phyloP scores from a whole-genome alignment of 129 eudicot species.

The Centaurea solstitialis region DNA sequence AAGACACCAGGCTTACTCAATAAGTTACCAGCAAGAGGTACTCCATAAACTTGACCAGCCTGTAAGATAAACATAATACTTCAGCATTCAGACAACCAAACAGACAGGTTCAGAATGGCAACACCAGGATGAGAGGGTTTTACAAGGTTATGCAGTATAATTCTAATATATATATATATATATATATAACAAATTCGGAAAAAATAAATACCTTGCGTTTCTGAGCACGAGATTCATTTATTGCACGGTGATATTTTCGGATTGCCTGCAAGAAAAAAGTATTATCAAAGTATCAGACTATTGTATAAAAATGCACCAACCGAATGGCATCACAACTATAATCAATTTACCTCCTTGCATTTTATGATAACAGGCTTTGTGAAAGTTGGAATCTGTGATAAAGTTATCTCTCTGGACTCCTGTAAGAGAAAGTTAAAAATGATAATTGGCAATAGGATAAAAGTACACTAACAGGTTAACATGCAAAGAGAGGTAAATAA shows the following conservation, averaged over 20 bases:
- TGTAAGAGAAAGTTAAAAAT: conserved; percentile 32
- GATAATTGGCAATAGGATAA: background rate
- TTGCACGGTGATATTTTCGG: conserved; percentile 90
- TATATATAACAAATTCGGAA: conserved; percentile 17
- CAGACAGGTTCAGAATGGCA: background rate
- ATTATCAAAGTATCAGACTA: background rate
- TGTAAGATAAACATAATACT: conserved; percentile 30
- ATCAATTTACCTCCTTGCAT: conserved; percentile 73
- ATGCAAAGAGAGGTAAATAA: no score
- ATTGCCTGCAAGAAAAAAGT: conserved; percentile 69
- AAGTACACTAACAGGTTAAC: no score
- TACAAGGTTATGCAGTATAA: background rate
- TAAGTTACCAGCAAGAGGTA: conserved; percentile 80
- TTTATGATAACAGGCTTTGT: conserved; percentile 63
- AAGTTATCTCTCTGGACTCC: conserved; percentile 94
- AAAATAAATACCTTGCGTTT: conserved; percentile 81
- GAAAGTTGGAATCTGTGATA: conserved; percentile 70
- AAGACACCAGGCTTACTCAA: conserved; percentile 70
- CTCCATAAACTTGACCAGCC: conserved; percentile 99
- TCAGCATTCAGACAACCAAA: conserved; percentile 16
- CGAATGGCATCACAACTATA: conserved; percentile 7
- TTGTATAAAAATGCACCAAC: background rate
- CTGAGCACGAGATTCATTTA: conserved; percentile 95
- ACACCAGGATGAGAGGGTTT: background rate
- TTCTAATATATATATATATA: background rate